Evolutionary conservation across 2,329 filamentous ascomycete genomes (phyloP).

Genomic region (Monosporascus sp.): DNA sequence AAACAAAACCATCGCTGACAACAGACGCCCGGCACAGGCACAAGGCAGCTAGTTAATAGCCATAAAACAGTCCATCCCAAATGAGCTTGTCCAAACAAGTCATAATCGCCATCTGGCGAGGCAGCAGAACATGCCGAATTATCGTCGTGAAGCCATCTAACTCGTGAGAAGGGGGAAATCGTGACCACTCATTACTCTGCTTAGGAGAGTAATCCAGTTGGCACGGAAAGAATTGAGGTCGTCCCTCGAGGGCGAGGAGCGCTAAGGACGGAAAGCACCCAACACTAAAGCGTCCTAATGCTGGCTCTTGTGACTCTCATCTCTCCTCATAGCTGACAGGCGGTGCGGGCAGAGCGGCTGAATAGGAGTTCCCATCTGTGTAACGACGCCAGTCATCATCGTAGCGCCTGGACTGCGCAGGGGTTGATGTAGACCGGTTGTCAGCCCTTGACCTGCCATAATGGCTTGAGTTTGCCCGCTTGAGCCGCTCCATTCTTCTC

Average conservation of each 20-base stretch:
- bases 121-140: not conserved
- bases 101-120: not conserved
- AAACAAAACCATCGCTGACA: no score
- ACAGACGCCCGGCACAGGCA: conserved; percentile 6
- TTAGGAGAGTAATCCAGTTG: no score
- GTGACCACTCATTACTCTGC: not conserved
- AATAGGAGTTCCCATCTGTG: conserved; percentile 43
- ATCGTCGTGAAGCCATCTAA: not conserved
- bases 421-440: conserved; percentile 38
- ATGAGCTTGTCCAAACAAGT: not conserved
- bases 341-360: conserved; percentile 36
- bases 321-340: conserved; percentile 33
- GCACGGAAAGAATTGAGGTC: no score
- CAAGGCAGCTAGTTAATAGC: conserved; percentile 8
- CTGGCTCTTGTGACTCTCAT: conserved; percentile 17
- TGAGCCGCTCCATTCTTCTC: conserved; percentile 36
- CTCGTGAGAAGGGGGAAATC: not conserved
- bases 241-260: not conserved
- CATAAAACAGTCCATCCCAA: not conserved
- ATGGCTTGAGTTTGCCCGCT: conserved; percentile 20
- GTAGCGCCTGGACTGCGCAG: conserved; percentile 32
- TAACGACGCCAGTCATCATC: conserved; percentile 41
- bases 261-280: not conserved
- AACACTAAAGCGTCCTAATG: not conserved
- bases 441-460: conserved; percentile 36